Conservation (phyloP, 129 eudicot genomes). For the Solidago caesia region DNA sequence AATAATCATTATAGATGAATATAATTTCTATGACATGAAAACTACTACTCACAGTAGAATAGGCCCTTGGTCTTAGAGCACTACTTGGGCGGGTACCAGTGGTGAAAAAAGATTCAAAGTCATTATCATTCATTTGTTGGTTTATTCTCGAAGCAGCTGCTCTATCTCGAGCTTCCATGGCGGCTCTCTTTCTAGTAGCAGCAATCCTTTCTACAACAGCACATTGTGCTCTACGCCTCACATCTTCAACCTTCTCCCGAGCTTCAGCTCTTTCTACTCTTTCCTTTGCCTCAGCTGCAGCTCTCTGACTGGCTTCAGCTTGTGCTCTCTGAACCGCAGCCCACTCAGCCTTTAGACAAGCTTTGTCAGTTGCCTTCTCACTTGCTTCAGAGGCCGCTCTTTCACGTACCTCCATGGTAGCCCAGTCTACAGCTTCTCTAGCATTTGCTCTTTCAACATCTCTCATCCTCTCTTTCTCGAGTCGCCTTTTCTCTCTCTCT, state of each 20-base stretch:
- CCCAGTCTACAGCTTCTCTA: constrained; percentile 84
- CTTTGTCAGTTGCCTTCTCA: constrained; percentile 63
- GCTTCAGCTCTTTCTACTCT: too few relatives aligned
- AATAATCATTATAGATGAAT: too few relatives aligned
- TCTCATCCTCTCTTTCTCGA: constrained; percentile 37
- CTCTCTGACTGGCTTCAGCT: constrained; percentile 90
- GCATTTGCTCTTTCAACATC: constrained; percentile 61
- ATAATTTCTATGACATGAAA: too few relatives aligned
- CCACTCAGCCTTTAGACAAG: constrained; percentile 66
- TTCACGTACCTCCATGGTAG: constrained; percentile 70
- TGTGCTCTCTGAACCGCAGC: constrained; percentile 92
- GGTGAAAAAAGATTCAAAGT: too few relatives aligned
- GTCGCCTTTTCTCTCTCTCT: constrained; percentile 51
- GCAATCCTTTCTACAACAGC: constrained; percentile 69
- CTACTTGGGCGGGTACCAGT: too few relatives aligned
- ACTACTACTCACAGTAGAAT: too few relatives aligned
- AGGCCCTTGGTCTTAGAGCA: too few relatives aligned
- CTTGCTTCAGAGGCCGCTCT: constrained; percentile 61
- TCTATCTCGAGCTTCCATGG: constrained; percentile 66
- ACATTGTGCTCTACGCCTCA: constrained; percentile 67
- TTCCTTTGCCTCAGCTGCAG: constrained; percentile 64
- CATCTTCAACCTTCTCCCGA: constrained; percentile 46
- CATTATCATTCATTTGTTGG: too few relatives aligned
- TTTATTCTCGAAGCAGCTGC: constrained; percentile 37
- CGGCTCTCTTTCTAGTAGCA: constrained; percentile 80